phyloP scores from a whole-genome alignment of 495 filamentous ascomycete genomes.

The Haplographium delicatum region DNA sequence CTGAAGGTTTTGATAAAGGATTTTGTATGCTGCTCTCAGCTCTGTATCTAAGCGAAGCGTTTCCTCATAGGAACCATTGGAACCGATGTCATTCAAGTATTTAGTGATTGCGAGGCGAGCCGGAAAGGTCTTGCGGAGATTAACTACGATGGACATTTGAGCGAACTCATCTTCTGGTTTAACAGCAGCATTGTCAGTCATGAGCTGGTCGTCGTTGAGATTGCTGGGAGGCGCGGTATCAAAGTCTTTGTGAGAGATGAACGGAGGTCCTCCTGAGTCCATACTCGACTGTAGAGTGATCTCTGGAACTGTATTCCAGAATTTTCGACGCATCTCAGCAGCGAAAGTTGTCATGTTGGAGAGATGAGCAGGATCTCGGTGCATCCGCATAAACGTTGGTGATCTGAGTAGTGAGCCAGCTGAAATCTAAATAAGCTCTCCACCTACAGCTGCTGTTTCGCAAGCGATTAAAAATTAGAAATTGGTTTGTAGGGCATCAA shows the following conservation, averaged over 20 bases:
- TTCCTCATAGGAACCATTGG: conserved; percentile 33
- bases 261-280: conserved; percentile 52
- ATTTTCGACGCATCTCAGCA: conserved; percentile 61
- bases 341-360: conserved; percentile 39
- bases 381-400: conserved; percentile 56
- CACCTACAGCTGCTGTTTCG: conserved; percentile 50
- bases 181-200: conserved; percentile 5
- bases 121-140: conserved; percentile 41
- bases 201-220: conserved; percentile 41
- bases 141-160: conserved; percentile 37
- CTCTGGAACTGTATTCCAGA: conserved; percentile 63
- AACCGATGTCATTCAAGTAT: conserved; percentile 40
- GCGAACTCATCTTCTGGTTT: conserved; percentile 33
- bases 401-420: conserved; percentile 51
- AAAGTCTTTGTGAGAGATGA: conserved; percentile 50
- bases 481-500: conserved; percentile 49
- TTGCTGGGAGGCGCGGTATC: conserved; percentile 51
- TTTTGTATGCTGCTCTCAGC: conserved; percentile 32
- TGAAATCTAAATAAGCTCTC: conserved; percentile 53
- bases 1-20: conserved; percentile 37
- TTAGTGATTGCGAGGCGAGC: conserved; percentile 41
- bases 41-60: conserved; percentile 33
- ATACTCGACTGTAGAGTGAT: conserved; percentile 54
- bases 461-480: conserved; percentile 55
- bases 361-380: conserved; percentile 47